Percentiles rank a stretch among this genome's conserved stretches.
These are phyloP conservation scores for Dactylonectria estremocensis DNA, from an alignment of 2,329 filamentous ascomycete species.

Conservation along the genomic window DNA sequence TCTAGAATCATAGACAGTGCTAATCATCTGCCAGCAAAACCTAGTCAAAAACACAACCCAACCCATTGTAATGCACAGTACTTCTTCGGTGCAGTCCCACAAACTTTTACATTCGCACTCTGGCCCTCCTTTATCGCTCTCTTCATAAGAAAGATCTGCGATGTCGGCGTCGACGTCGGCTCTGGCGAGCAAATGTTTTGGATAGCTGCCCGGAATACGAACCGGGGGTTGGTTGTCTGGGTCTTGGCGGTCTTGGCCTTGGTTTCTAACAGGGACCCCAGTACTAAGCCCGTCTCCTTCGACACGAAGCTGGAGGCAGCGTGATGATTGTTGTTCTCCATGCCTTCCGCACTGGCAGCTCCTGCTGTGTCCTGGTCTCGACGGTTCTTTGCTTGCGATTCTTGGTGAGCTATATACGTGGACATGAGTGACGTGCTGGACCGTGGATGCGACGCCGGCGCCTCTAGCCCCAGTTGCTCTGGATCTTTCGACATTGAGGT, in stretches of 20 bases:
- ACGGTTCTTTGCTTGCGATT: not conserved
- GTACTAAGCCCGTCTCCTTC: conserved; percentile 13
- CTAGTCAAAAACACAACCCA: conserved; percentile 35
- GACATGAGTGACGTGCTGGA: conserved; percentile 48
- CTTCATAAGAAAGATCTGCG: conserved; percentile 48
- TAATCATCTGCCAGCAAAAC: conserved; percentile 56
- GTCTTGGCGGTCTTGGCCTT: conserved; percentile 2
- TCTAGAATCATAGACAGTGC: conserved; percentile 57
- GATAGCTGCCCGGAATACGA: conserved; percentile 50
- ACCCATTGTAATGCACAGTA: conserved; percentile 17
- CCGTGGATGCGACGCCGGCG: conserved; percentile 13
- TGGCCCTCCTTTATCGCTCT: not conserved
- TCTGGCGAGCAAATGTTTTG: conserved; percentile 42
- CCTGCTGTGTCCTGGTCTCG: not conserved
- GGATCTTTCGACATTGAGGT: conserved; percentile 24
- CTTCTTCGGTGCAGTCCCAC: conserved; percentile 33
- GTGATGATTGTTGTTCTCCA: not conserved
- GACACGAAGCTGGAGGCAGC: not conserved
- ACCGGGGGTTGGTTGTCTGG: conserved; percentile 24
- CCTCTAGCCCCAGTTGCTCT: conserved; percentile 4
- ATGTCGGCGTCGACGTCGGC: conserved; percentile 47
- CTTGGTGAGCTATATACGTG: conserved; percentile 40
- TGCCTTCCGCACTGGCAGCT: conserved; percentile 5
- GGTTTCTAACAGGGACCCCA: conserved; percentile 8
- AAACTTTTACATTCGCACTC: conserved; percentile 20